phyloP scores from a whole-genome alignment of 768 basidiomycete genomes.

The Rhizopogon vinicolor region DNA sequence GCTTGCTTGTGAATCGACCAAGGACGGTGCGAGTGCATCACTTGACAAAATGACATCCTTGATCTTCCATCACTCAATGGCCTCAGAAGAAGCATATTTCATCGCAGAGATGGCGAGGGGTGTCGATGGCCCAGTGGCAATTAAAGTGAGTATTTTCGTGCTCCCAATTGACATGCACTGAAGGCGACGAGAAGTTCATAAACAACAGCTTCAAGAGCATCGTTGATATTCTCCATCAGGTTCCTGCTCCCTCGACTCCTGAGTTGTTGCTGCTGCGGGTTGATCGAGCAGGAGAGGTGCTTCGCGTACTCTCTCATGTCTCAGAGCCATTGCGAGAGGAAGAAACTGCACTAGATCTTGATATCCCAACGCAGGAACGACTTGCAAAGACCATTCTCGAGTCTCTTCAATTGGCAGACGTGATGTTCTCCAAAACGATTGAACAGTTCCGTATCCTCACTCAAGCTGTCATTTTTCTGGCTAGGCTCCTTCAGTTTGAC shows the following conservation, averaged over 20 bases:
- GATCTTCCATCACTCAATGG: conserved; percentile 70
- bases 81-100: conserved; percentile 76
- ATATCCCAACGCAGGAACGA: conserved; percentile 45
- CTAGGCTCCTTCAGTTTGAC: conserved; percentile 69
- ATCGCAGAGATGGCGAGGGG: conserved; percentile 79
- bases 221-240: conserved; percentile 44
- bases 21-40: conserved; percentile 51
- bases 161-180: background rate
- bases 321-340: conserved; percentile 57
- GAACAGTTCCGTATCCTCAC: conserved; percentile 25
- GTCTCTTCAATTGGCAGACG: conserved; percentile 40
- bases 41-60: conserved; percentile 63
- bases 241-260: conserved; percentile 19
- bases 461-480: conserved; percentile 49
- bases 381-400: conserved; percentile 47
- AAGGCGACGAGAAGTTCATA: conserved; percentile 47
- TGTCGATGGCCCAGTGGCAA: conserved; percentile 59
- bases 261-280: conserved; percentile 36
- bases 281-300: conserved; percentile 57
- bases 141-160: conserved; percentile 44
- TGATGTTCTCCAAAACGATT: conserved; percentile 23
- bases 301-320: conserved; percentile 65
- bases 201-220: conserved; percentile 71
- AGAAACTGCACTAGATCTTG: conserved; percentile 46
- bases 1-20: conserved; percentile 48